Base-by-base conservation (phyloP, 164 flowering plant species). In the Nymphaea colorata region DNA sequence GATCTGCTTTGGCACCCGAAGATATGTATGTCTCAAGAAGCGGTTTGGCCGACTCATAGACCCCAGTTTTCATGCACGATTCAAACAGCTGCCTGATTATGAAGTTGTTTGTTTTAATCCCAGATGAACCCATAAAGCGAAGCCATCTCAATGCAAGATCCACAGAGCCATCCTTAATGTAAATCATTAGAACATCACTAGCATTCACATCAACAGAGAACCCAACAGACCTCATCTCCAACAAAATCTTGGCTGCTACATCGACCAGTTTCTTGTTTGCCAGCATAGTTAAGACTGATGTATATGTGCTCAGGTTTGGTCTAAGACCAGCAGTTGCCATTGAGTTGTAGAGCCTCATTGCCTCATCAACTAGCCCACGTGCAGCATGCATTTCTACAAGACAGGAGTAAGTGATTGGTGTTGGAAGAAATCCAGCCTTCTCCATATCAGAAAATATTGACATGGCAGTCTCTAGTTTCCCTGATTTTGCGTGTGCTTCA, bases 401-500 rank as follows among this genome's bases (percentile, higher is more conserved):
- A 73, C 86, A 94, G 51, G 91, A 91, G 72, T 89, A 94, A 17
- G 98, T 94, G 18, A 96, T 84, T 4, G 96, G 91, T 4, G 93
- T 90, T 25, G 99, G 97, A 41, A 91, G 74, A 76, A 91, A 94
- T 15, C 99, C 99, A 44, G 96, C 93, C 72, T 80, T 88, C 79
- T 94, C 99, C 99, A 94, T 94, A 57, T 91, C 97, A 11, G 83
- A 71, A 70, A 88, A 94, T 8, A 75, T 76, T 51, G 98, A 88
- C 86, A 86, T 85, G 60, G 98, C 99, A 68, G 80, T 77, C 59
- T 94, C 98, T 53, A 94, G 96, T 76, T 90, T 94, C 66, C 99
- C 98, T 11, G 98, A 91, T 75, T 94, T 94, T 17, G 99, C 99
- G 81, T 91, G 96, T 51, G 96, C 82, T 76, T 94, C 99, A 18